Conservation (phyloP, 1,284 basidiomycete species). For the Singerocomus rubriflavus region DNA sequence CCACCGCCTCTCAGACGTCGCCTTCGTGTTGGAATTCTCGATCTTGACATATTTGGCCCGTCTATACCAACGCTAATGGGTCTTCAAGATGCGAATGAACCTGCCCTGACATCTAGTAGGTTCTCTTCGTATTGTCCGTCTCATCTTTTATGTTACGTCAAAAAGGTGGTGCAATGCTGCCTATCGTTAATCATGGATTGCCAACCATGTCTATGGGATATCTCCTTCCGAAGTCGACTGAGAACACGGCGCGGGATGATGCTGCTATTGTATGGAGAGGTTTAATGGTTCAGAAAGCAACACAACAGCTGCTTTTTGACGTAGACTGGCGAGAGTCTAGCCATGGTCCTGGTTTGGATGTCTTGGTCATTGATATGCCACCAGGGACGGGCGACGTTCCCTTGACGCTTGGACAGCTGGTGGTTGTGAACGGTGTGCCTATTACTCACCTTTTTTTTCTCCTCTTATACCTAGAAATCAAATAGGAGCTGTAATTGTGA, state of each 20-base stretch:
- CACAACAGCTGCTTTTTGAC: conserved; percentile 94
- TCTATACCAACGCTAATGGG: conserved; percentile 96
- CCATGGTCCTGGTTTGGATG: conserved; percentile 60
- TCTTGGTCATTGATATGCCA: conserved; percentile 94
- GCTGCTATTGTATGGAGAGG: conserved; percentile 91
- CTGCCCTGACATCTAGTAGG: conserved; percentile 71
- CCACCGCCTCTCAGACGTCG: conserved; percentile 28
- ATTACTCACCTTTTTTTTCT: background rate
- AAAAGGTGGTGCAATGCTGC: conserved; percentile 76
- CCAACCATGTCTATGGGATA: conserved; percentile 98
- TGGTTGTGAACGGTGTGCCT: conserved; percentile 74
- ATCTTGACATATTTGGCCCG: conserved; percentile 96
- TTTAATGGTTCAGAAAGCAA: conserved; percentile 98
- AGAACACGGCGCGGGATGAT: conserved; percentile 27
- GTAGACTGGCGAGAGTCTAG: conserved; percentile 79
- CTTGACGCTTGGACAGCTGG: conserved; percentile 88
- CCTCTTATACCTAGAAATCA: background rate
- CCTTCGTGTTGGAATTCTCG: conserved; percentile 81
- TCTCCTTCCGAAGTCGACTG: conserved; percentile 51
- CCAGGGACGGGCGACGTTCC: conserved; percentile 98
- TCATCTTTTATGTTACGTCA: background rate
- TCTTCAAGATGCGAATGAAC: conserved; percentile 77
- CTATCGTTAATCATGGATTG: conserved; percentile 86
- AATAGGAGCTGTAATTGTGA: conserved; percentile 78
- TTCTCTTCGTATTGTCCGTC: conserved; percentile 1